Evolutionary conservation across 768 basidiomycete species (phyloP).

Genomic region (Termitomyces sp.): DNA sequence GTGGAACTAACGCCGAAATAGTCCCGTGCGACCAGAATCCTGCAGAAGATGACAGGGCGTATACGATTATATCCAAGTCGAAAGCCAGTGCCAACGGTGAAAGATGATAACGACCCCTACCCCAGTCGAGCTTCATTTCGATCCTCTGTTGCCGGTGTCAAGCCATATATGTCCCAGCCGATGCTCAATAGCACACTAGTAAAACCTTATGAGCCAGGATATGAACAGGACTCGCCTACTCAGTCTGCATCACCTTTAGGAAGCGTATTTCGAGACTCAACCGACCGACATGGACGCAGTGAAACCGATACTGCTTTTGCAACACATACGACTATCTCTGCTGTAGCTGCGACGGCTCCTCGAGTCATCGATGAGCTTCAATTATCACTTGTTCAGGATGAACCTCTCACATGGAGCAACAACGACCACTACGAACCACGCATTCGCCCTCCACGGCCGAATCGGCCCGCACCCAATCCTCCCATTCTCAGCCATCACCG

Average conservation of each 20-base stretch:
- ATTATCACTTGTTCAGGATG: not conserved
- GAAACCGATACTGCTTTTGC: not conserved
- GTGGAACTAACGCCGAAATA: slow-evolving; percentile 13
- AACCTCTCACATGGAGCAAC: not conserved
- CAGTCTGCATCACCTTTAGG: slow-evolving; percentile 13
- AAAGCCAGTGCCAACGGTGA: not conserved
- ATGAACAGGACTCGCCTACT: slow-evolving; percentile 25
- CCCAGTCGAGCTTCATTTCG: slow-evolving; percentile 26
- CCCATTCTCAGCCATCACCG: not conserved
- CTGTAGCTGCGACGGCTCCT: not conserved
- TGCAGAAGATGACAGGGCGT: slow-evolving; percentile 38
- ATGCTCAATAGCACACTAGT: slow-evolving; percentile 26
- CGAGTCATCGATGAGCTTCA: slow-evolving; percentile 1
- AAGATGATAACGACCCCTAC: slow-evolving; percentile 23
- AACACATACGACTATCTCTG: not conserved
- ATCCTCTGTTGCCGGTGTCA: slow-evolving; percentile 23
- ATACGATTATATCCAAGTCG: slow-evolving; percentile 24
- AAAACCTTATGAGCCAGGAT: slow-evolving; percentile 19
- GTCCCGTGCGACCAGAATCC: slow-evolving; percentile 34
- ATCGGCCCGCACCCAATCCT: not conserved
- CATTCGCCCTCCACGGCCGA: not conserved
- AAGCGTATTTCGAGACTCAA: slow-evolving; percentile 9
- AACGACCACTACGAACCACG: not conserved
- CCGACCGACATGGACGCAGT: not conserved
- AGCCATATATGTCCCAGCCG: slow-evolving; percentile 50